Percentiles rank a stretch among this genome's conserved stretches.
These are phyloP conservation scores for Boletus rubropictus DNA, from an alignment of 768 basidiomycete genomes.

Conservation along the genomic window DNA sequence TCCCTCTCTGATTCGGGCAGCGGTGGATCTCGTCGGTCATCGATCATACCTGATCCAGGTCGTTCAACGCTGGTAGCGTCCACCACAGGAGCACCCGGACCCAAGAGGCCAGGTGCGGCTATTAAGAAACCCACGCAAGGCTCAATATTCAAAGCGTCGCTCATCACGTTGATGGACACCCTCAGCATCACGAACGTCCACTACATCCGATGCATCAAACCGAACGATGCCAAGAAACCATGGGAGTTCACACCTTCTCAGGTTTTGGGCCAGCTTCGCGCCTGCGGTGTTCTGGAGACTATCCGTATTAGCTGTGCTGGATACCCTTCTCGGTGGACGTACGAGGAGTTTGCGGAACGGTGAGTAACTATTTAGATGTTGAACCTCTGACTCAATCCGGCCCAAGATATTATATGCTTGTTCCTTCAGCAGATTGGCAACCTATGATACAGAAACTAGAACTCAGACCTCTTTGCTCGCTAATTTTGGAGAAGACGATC, in stretches of 20 bases:
- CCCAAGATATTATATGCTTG: slow-evolving; percentile 92
- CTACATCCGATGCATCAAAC: slow-evolving; percentile 99
- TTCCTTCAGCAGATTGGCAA: slow-evolving; percentile 80
- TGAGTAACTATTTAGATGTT: slow-evolving; percentile 33
- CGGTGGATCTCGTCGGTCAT: slow-evolving; percentile 72
- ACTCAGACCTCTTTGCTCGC: slow-evolving; percentile 71
- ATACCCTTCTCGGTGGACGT: slow-evolving; percentile 97
- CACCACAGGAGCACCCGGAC: slow-evolving; percentile 33
- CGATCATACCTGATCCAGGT: slow-evolving; percentile 84
- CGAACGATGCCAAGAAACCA: slow-evolving; percentile 91
- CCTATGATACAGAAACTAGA: slow-evolving; percentile 80
- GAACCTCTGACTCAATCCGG: slow-evolving; percentile 16
- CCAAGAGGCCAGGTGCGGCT: slow-evolving; percentile 61
- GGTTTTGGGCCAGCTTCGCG: slow-evolving; percentile 89
- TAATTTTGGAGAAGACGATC: slow-evolving; percentile 81
- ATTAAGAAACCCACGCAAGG: slow-evolving; percentile 95
- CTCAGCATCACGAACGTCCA: slow-evolving; percentile 97
- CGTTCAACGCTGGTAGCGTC: slow-evolving; percentile 64
- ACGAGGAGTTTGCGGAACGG: slow-evolving; percentile 98
- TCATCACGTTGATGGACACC: slow-evolving; percentile 94
- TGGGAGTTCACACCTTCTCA: slow-evolving; percentile 98
- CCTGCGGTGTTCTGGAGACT: slow-evolving; percentile 98
- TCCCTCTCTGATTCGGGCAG: slow-evolving; percentile 74
- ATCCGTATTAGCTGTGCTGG: slow-evolving; percentile 98
- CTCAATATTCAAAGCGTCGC: slow-evolving; percentile 94